These are phyloP conservation scores for Flaveria trinervia DNA, from an alignment of 129 eudicot genomes.

Conservation along the genomic window DNA sequence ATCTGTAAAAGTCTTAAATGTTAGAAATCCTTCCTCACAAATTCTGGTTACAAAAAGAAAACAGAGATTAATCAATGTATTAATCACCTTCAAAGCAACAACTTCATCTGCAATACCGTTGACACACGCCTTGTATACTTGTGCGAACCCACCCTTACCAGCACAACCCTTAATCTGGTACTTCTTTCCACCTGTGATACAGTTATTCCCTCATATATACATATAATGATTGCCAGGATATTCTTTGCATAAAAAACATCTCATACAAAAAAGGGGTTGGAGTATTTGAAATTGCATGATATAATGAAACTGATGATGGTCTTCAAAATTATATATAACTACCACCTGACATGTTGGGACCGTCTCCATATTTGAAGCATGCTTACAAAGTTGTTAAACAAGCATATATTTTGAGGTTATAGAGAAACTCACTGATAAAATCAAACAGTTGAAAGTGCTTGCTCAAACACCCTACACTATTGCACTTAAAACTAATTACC, in stretches of 20 bases:
- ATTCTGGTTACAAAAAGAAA: not conserved
- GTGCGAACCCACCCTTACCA: slow-evolving; percentile 96
- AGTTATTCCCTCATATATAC: not conserved
- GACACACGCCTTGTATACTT: slow-evolving; percentile 79
- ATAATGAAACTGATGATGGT: not conserved
- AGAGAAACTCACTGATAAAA: not conserved
- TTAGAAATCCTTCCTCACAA: slow-evolving; percentile 12
- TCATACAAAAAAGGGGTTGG: not conserved
- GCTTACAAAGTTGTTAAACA: not conserved
- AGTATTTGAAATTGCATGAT: not conserved
- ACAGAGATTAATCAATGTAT: not conserved
- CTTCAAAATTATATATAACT: not conserved
- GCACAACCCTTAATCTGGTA: slow-evolving; percentile 93
- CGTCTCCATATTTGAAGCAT: not conserved
- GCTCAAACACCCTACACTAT: not conserved
- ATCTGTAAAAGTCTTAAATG: slow-evolving; percentile 52
- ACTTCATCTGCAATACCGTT: slow-evolving; percentile 60
- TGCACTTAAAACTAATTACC: not conserved
- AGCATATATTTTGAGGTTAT: not conserved
- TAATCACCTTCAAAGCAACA: slow-evolving; percentile 85
- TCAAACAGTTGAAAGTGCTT: not conserved
- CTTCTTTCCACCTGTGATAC: slow-evolving; percentile 60
- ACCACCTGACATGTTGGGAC: not conserved
- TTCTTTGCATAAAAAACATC: not conserved
- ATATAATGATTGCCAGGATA: not conserved